These are phyloP conservation scores for Pichia kudriavzevii DNA, from an alignment of 1,139 yeast species.

Conservation along the genomic window DNA sequence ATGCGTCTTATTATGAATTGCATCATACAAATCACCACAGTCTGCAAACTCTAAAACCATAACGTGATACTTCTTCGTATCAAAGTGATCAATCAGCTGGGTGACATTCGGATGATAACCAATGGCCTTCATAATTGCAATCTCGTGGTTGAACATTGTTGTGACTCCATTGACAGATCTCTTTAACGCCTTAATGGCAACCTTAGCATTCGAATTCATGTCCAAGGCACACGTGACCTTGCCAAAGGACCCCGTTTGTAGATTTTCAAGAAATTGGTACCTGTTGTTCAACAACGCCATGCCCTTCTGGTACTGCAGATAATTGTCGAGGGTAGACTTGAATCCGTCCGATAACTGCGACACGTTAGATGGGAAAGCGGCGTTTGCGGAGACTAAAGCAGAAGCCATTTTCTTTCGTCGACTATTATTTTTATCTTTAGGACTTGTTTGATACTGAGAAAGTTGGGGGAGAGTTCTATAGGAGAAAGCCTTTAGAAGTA, in stretches of 20 bases:
- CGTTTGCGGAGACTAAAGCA: background rate
- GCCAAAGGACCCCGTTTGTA: conserved; percentile 50
- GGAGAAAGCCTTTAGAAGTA: no score
- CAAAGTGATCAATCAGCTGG: conserved; percentile 38
- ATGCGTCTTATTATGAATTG: conserved; percentile 29
- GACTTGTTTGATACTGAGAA: no score
- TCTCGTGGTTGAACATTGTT: conserved; percentile 41
- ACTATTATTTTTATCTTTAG: no score
- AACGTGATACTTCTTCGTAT: conserved; percentile 35
- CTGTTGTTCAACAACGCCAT: conserved; percentile 27
- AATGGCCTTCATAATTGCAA: conserved; percentile 34
- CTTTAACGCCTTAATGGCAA: conserved; percentile 38
- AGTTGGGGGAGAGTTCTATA: no score
- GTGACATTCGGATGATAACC: conserved; percentile 36
- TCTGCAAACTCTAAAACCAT: conserved; percentile 45
- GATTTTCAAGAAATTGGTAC: conserved; percentile 33
- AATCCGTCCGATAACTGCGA: conserved; percentile 18
- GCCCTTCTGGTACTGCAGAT: conserved; percentile 34
- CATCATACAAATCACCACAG: conserved; percentile 44
- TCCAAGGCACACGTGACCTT: conserved; percentile 43
- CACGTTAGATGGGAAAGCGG: background rate
- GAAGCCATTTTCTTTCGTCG: no score
- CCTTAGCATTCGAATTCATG: conserved; percentile 27
- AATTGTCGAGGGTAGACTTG: conserved; percentile 29
- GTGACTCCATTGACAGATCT: conserved; percentile 29